phyloP scores from a whole-genome alignment of 148 eudicot species.

The Vaccinium corymbosum region DNA sequence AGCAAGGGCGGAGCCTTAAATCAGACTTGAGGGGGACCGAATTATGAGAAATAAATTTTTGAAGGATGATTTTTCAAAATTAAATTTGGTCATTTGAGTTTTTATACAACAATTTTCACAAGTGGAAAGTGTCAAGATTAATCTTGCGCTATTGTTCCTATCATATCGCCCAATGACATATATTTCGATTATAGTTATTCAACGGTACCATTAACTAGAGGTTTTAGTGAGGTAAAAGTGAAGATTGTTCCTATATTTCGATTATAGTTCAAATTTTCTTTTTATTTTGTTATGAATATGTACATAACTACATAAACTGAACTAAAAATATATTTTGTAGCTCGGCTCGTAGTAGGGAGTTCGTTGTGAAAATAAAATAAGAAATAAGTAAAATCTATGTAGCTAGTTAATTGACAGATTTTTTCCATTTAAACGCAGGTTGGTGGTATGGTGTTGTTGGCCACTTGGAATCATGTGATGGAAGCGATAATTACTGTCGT shows the following conservation, averaged over 20 bases:
- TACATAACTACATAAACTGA: not conserved
- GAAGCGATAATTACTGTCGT: conserved; percentile 55
- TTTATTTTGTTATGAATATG: not conserved
- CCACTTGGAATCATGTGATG: conserved; percentile 86
- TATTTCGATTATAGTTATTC: not conserved
- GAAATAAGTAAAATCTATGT: not conserved
- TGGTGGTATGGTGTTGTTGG: conserved; percentile 99
- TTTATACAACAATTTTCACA: not conserved
- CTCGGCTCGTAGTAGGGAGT: not conserved
- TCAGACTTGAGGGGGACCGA: not conserved
- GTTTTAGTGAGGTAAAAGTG: not conserved
- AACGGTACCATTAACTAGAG: not conserved
- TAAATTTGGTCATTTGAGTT: not conserved
- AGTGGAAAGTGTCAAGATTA: not conserved
- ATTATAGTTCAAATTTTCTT: too few relatives aligned
- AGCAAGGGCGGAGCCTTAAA: not conserved
- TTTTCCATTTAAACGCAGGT: conserved; percentile 43
- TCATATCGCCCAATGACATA: too few relatives aligned
- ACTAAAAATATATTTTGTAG: too few relatives aligned
- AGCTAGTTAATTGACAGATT: not conserved
- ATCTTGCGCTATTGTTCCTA: too few relatives aligned
- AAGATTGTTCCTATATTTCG: not conserved
- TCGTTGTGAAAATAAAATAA: not conserved
- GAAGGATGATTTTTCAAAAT: not conserved
- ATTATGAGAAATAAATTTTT: not conserved